Percentiles rank a stretch among this genome's conserved stretches.
Evolutionary conservation across 163 green algal genomes (phyloP).

Genomic region (Scenedesmus sp.): DNA sequence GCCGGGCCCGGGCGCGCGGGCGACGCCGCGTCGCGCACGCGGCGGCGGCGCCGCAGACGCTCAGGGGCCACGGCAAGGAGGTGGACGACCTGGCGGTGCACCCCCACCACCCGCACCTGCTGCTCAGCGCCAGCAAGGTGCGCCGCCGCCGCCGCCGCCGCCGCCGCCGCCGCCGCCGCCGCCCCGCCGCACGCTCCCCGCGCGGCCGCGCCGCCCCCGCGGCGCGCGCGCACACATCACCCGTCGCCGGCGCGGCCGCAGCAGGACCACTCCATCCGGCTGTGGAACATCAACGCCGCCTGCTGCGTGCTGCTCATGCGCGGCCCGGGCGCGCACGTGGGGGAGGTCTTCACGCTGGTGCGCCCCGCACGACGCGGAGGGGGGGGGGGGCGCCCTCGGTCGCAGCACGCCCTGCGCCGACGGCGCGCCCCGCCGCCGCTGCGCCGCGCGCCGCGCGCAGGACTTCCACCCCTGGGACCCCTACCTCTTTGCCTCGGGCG

Average conservation of each 20-base stretch:
- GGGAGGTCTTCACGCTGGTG: constrained; percentile 87
- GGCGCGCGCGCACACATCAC: too few species aligned
- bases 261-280: constrained; percentile 81
- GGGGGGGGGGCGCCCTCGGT: too few species aligned
- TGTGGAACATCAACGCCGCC: constrained; percentile 86
- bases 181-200: too few species aligned
- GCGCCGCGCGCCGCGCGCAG: too few species aligned
- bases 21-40: too few species aligned
- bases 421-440: too few species aligned
- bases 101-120: constrained; percentile 63
- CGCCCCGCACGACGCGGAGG: too few species aligned
- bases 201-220: too few species aligned
- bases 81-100: constrained; percentile 89
- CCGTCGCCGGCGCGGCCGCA: too few species aligned
- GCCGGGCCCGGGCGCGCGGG: too few species aligned
- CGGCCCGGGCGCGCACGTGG: constrained; percentile 79
- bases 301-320: constrained; percentile 79
- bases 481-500: constrained; percentile 68
- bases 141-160: background rate
- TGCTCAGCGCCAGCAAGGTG: constrained; percentile 76
- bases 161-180: background rate
- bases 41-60: constrained; percentile 53
- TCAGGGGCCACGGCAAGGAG: constrained; percentile 76
- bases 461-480: constrained; percentile 72
- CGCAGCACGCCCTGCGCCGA: too few species aligned